Evolutionary conservation across 768 basidiomycete genomes (phyloP).

Genomic region (Pilatotrama ljubarskyi): DNA sequence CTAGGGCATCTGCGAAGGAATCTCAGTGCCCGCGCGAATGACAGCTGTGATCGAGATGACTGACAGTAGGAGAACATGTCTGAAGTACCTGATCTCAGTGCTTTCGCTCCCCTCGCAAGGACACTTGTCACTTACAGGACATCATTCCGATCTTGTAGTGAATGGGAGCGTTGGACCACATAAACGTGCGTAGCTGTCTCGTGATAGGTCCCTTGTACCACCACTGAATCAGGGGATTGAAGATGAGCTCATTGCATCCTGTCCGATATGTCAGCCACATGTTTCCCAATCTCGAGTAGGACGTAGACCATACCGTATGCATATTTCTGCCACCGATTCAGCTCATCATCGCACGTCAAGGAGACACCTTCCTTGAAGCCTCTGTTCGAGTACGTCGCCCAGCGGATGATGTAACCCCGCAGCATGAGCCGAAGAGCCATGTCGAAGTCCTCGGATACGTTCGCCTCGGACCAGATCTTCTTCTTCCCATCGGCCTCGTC

Average conservation of each 20-base stretch:
- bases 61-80: constrained; percentile 50
- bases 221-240: constrained; percentile 82
- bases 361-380: constrained; percentile 93
- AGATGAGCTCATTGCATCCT: constrained; percentile 79
- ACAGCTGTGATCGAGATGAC: constrained; percentile 2
- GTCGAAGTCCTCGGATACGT: constrained; percentile 84
- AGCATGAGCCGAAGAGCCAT: constrained; percentile 70
- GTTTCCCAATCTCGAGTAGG: neutral
- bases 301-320: constrained; percentile 53
- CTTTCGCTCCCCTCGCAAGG: too few relatives aligned
- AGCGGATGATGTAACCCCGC: constrained; percentile 73
- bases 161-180: constrained; percentile 75
- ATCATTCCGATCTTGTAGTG: constrained; percentile 85
- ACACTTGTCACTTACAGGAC: constrained; percentile 52
- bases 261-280: neutral
- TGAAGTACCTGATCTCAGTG: constrained; percentile 4
- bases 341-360: constrained; percentile 84
- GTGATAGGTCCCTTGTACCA: constrained; percentile 80
- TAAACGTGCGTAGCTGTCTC: constrained; percentile 71
- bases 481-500: constrained; percentile 62
- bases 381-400: constrained; percentile 84
- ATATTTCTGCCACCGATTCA: constrained; percentile 93
- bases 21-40: neutral
- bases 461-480: constrained; percentile 83
- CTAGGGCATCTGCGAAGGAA: constrained; percentile 50